Evolutionary conservation across 768 basidiomycete genomes (phyloP).

Genomic region (Trametes elegans): DNA sequence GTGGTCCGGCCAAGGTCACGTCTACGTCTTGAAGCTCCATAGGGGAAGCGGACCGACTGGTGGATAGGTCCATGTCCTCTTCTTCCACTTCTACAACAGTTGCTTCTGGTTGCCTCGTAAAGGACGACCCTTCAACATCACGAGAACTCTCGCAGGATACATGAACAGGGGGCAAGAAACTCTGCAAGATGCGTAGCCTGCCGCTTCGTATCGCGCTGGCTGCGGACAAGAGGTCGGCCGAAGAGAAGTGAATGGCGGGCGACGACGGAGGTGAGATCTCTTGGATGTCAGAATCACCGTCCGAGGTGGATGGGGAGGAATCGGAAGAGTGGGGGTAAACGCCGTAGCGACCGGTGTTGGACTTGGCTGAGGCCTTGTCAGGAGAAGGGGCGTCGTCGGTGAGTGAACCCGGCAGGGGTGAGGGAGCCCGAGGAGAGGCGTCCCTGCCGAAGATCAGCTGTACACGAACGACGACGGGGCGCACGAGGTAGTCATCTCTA

Average conservation of each 20-base stretch:
- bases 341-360: slow-evolving; percentile 62
- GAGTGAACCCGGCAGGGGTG: slow-evolving; percentile 12
- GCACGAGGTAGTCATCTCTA: slow-evolving; percentile 55
- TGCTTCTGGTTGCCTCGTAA: not conserved
- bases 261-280: slow-evolving; percentile 22
- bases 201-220: not conserved
- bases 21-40: not conserved
- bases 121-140: not conserved
- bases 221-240: not conserved
- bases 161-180: slow-evolving; percentile 23
- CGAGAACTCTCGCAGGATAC: not conserved
- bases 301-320: slow-evolving; percentile 42
- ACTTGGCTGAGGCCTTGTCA: slow-evolving; percentile 28
- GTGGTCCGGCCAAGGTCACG: not conserved
- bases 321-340: slow-evolving; percentile 39
- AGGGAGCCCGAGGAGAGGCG: slow-evolving; percentile 1
- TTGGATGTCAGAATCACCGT: slow-evolving; percentile 33
- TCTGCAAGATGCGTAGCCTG: slow-evolving; percentile 21
- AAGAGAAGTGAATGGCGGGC: slow-evolving; percentile 2
- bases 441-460: slow-evolving; percentile 45
- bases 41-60: slow-evolving; percentile 10
- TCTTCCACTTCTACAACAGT: not conserved
- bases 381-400: slow-evolving; percentile 12
- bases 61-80: slow-evolving; percentile 18
- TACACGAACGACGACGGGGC: slow-evolving; percentile 60